Conservation (phyloP, 202 grass and related monocot genomes). For the Bolboschoenoplectus hybrid region DNA sequence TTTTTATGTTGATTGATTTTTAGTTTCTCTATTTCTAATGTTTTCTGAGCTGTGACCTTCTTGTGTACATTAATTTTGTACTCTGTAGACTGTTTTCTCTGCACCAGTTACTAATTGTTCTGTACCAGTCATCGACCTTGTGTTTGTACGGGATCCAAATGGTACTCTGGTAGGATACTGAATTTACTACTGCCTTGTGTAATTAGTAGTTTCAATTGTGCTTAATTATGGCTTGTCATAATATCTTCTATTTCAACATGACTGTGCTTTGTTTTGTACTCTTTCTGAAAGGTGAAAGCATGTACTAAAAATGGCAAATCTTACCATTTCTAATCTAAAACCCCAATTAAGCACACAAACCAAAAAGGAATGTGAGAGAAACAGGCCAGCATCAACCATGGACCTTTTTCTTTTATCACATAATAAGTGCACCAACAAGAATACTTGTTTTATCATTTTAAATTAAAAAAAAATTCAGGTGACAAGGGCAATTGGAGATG, state of each 20-base stretch:
- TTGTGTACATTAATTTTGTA: background rate
- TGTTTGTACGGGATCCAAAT: background rate
- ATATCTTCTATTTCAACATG: background rate
- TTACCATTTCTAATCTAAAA: background rate
- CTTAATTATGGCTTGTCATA: background rate
- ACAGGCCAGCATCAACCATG: background rate
- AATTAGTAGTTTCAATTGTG: background rate
- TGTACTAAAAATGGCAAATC: background rate
- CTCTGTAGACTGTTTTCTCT: background rate
- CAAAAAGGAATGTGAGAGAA: background rate
- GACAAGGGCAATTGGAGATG: slow-evolving; percentile 64
- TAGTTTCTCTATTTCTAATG: background rate
- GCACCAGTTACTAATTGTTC: background rate
- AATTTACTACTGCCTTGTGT: background rate
- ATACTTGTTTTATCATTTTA: background rate
- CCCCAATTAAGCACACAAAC: background rate
- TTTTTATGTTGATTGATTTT: background rate
- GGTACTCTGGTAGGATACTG: background rate
- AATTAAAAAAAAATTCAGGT: slow-evolving; percentile 39
- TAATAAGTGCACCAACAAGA: background rate
- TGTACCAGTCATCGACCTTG: background rate
- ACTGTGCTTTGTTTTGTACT: background rate
- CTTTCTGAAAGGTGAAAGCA: background rate
- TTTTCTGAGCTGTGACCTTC: background rate
- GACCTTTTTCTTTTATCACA: background rate